These are phyloP conservation scores for Musa acuminata DNA, from an alignment of 176 grass and related monocot genomes.

Conservation along the genomic window DNA sequence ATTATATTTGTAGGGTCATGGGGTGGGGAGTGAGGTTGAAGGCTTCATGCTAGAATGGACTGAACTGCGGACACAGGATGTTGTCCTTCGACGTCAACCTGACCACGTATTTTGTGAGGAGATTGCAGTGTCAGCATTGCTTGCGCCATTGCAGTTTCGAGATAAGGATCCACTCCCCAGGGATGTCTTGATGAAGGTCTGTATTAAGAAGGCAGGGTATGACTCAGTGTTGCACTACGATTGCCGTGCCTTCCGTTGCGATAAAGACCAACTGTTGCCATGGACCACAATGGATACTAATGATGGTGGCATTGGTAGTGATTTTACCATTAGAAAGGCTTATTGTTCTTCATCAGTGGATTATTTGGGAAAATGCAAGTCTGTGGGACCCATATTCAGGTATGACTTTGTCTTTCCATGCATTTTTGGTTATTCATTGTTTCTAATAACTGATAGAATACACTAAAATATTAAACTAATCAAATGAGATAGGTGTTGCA, in stretches of 20 bases:
- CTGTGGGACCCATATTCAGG: conserved; percentile 44
- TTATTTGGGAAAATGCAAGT: conserved; percentile 25
- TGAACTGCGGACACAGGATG: conserved; percentile 31
- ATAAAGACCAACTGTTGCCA: not conserved
- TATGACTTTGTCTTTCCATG: not conserved
- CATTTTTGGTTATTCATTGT: not conserved
- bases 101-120: conserved; percentile 21
- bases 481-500: not conserved
- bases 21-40: not conserved
- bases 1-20: conserved; percentile 18
- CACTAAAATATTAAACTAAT: not conserved
- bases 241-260: conserved; percentile 27
- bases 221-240: conserved; percentile 60
- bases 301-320: not conserved
- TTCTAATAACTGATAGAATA: not conserved
- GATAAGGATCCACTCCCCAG: conserved; percentile 25
- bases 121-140: conserved; percentile 60
- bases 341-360: conserved; percentile 39
- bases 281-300: not conserved
- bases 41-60: conserved; percentile 43
- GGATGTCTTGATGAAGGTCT: conserved; percentile 56
- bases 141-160: conserved; percentile 40
- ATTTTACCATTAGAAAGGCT: conserved; percentile 25
- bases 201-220: conserved; percentile 37
- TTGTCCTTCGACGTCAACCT: conserved; percentile 38